These are phyloP conservation scores for Talaromyces thailandensis DNA, from an alignment of 495 filamentous ascomycete species.

Conservation along the genomic window DNA sequence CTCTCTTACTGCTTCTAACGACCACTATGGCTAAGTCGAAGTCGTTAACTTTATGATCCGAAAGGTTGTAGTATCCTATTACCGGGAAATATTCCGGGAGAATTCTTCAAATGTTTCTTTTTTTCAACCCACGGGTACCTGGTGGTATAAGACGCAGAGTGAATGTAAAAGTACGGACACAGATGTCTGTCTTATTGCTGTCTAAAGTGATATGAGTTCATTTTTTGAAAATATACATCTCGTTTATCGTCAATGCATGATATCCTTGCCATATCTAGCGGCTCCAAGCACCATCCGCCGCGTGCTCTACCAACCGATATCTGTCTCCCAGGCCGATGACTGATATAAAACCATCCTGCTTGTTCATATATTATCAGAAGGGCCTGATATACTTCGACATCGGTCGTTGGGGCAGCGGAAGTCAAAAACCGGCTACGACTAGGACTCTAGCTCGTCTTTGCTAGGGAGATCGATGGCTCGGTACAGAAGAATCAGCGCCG, in stretches of 20 bases:
- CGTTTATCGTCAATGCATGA: not conserved
- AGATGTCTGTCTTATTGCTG: too few relatives aligned
- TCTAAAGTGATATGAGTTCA: not conserved
- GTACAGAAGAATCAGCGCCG: slow-evolving; percentile 87
- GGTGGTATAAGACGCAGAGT: too few relatives aligned
- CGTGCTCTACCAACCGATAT: not conserved
- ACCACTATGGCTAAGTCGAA: too few relatives aligned
- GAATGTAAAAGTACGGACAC: too few relatives aligned
- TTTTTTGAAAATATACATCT: not conserved
- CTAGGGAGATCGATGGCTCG: slow-evolving; percentile 64
- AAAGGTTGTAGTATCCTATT: too few relatives aligned
- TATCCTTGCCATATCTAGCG: not conserved
- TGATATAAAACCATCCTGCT: not conserved
- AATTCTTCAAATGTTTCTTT: too few relatives aligned
- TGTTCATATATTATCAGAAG: not conserved
- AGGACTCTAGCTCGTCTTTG: slow-evolving; percentile 19
- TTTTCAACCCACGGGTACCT: too few relatives aligned
- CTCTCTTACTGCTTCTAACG: too few relatives aligned
- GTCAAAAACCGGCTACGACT: not conserved
- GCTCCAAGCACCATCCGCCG: not conserved
- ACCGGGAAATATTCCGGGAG: too few relatives aligned
- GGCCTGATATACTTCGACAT: not conserved
- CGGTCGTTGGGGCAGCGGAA: not conserved
- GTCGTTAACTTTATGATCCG: too few relatives aligned
- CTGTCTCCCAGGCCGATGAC: not conserved